Conservation (phyloP, 306 rosid species). For the Vigna hirtella region DNA sequence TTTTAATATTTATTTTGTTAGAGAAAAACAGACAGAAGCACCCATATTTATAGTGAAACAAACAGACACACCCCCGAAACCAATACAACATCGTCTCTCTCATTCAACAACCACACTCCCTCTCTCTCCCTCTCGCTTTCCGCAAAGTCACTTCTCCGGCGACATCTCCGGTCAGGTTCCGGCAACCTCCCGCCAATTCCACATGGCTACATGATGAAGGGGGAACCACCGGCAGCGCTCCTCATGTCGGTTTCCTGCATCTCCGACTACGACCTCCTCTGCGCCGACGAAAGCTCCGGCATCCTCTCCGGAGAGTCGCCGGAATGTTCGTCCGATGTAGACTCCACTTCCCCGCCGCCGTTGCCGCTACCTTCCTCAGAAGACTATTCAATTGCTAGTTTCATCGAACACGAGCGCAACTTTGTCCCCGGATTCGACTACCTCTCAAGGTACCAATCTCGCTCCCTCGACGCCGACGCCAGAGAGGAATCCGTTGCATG, state of each 20-base stretch:
- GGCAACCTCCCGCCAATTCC: slow-evolving; percentile 17
- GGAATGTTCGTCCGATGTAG: slow-evolving; percentile 65
- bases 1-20: neutral
- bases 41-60: slow-evolving; percentile 60
- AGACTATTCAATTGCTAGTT: slow-evolving; percentile 73
- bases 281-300: slow-evolving; percentile 67
- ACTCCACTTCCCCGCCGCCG: slow-evolving; percentile 40
- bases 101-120: neutral
- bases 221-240: slow-evolving; percentile 40
- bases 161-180: slow-evolving; percentile 45
- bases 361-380: slow-evolving; percentile 15
- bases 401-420: slow-evolving; percentile 73
- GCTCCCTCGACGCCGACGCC: slow-evolving; percentile 67
- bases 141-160: slow-evolving; percentile 35
- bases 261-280: slow-evolving; percentile 74
- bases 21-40: neutral
- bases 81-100: slow-evolving; percentile 35
- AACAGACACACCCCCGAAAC: slow-evolving; percentile 45
- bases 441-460: slow-evolving; percentile 63
- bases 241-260: slow-evolving; percentile 72
- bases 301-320: slow-evolving; percentile 68
- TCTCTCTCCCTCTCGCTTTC: slow-evolving; percentile 4
- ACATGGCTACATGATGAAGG: slow-evolving; percentile 69
- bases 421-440: slow-evolving; percentile 80
- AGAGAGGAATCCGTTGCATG: slow-evolving; percentile 83